These are phyloP conservation scores for Clavispora fructus DNA, from an alignment of 805 yeast species.

Conservation along the genomic window DNA sequence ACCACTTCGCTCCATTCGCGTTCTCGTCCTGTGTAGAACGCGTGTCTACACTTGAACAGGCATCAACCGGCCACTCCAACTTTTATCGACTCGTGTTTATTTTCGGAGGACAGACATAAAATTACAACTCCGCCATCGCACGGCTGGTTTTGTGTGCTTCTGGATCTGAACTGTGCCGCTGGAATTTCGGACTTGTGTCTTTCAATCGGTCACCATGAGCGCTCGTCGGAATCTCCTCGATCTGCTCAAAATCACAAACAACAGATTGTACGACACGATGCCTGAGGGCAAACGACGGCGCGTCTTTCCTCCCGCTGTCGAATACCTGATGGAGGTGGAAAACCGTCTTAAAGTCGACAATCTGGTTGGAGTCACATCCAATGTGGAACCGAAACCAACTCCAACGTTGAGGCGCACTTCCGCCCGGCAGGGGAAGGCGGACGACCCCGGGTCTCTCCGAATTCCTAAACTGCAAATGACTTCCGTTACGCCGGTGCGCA, in stretches of 20 bases:
- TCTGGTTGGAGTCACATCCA: background rate
- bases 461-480: background rate
- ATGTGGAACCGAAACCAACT: background rate
- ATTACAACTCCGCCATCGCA: background rate
- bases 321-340: background rate
- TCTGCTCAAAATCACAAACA: slow-evolving; percentile 15
- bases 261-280: slow-evolving; percentile 13
- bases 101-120: background rate
- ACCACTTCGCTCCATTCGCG: background rate
- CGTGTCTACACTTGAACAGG: background rate
- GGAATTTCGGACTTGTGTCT: background rate
- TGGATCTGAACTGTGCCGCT: background rate
- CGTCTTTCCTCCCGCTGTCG: background rate
- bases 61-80: background rate
- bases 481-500: background rate
- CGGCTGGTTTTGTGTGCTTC: background rate
- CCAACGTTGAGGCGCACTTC: background rate
- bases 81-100: background rate
- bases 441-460: background rate
- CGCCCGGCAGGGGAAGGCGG: background rate
- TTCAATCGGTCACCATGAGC: slow-evolving; percentile 1
- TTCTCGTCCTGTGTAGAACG: background rate
- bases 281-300: slow-evolving; percentile 12
- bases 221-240: slow-evolving; percentile 9
- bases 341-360: background rate